These are phyloP conservation scores for Musa balbisiana DNA, from an alignment of 202 grass and related monocot species.

Conservation along the genomic window DNA sequence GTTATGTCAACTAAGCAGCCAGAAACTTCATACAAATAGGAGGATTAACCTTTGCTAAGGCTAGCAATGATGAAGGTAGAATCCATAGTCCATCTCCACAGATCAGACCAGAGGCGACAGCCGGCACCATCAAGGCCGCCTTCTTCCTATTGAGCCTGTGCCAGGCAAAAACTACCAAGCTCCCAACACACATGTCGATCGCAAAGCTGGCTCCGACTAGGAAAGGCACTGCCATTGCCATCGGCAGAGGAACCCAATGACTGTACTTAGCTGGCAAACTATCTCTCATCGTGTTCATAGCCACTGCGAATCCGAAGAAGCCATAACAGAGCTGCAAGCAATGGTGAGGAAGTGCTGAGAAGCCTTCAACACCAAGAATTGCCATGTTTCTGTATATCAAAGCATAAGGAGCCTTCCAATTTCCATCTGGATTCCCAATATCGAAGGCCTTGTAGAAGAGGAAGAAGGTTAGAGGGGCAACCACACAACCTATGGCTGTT, in stretches of 20 bases:
- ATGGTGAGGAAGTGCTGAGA: constrained; percentile 77
- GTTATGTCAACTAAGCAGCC: constrained; percentile 22
- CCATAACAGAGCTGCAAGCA: constrained; percentile 88
- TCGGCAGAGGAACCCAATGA: constrained; percentile 66
- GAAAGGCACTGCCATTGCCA: constrained; percentile 92
- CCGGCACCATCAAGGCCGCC: constrained; percentile 67
- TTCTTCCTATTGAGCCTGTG: constrained; percentile 48
- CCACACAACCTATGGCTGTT: constrained; percentile 83
- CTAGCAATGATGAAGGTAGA: constrained; percentile 77
- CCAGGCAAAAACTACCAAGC: constrained; percentile 66
- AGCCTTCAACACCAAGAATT: constrained; percentile 82
- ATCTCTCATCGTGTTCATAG: constrained; percentile 53
- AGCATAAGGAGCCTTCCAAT: constrained; percentile 92
- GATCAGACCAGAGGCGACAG: constrained; percentile 87
- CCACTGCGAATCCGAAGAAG: constrained; percentile 84
- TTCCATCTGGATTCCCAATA: constrained; percentile 81
- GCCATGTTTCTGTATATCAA: constrained; percentile 97
- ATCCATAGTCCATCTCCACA: constrained; percentile 95
- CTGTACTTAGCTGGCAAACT: constrained; percentile 53
- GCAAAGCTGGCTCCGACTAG: constrained; percentile 81
- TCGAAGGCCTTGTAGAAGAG: constrained; percentile 91
- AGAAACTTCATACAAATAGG: constrained; percentile 92
- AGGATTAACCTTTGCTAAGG: constrained; percentile 63
- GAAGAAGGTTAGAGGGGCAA: constrained; percentile 77
- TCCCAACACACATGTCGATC: constrained; percentile 84